A percentile compares a stretch with the other conserved stretches of the same genome.
Evolutionary conservation across 805 yeast genomes (phyloP).

Genomic region (Schizosaccharomyces osmophilus): DNA sequence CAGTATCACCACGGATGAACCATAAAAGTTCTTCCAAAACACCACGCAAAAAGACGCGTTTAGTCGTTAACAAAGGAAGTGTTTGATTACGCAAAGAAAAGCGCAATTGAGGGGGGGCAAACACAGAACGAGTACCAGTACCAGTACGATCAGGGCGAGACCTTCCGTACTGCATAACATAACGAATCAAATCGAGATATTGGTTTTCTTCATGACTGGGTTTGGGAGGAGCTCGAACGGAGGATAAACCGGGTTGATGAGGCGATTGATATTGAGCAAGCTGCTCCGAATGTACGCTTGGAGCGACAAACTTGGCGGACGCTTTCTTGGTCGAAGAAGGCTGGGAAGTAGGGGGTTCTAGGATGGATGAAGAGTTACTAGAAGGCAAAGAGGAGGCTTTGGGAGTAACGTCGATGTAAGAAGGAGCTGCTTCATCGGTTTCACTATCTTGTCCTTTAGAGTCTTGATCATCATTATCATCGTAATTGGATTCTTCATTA

Average conservation of each 20-base stretch:
- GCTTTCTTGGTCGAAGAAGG: background rate
- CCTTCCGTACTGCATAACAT: conserved; percentile 67
- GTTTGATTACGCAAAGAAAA: conserved; percentile 46
- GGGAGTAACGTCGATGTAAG: background rate
- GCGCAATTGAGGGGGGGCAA: conserved; percentile 89
- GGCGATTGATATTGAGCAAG: too few relatives aligned
- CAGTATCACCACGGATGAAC: conserved; percentile 80
- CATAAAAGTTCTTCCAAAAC: conserved; percentile 75
- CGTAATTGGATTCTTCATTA: background rate
- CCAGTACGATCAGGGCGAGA: conserved; percentile 90
- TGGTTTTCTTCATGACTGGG: conserved; percentile 16
- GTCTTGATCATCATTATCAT: background rate
- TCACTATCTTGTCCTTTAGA: background rate
- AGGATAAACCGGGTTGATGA: too few relatives aligned
- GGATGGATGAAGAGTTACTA: background rate
- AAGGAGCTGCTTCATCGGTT: background rate
- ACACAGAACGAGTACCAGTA: conserved; percentile 73
- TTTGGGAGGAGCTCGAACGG: too few relatives aligned
- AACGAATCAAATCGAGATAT: conserved; percentile 55
- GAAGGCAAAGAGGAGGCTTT: background rate
- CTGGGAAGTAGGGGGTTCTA: background rate
- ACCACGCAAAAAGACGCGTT: conserved; percentile 71
- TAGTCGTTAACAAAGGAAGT: conserved; percentile 81
- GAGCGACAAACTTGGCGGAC: background rate
- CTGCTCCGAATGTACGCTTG: background rate